These are phyloP conservation scores for Stenocarpella maydis DNA, from an alignment of 2,329 filamentous ascomycete species.

Conservation along the genomic window DNA sequence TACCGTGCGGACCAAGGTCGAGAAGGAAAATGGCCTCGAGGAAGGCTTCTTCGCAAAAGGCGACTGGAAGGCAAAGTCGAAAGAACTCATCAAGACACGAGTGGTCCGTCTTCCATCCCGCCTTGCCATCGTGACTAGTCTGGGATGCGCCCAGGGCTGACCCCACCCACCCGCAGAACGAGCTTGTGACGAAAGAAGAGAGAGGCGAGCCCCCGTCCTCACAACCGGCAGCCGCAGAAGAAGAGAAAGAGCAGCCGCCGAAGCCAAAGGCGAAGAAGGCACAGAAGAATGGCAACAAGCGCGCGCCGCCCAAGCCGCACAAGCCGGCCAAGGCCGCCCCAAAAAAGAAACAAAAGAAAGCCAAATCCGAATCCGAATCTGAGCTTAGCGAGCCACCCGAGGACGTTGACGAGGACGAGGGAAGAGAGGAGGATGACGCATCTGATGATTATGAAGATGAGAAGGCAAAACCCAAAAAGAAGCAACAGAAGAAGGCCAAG, in stretches of 20 bases:
- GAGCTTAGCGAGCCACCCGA: slow-evolving; percentile 33
- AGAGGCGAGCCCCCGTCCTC: slow-evolving; percentile 24
- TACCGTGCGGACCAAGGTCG: slow-evolving; percentile 60
- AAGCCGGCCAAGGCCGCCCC: slow-evolving; percentile 50
- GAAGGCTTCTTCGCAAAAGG: slow-evolving; percentile 57
- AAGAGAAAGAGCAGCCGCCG: slow-evolving; percentile 35
- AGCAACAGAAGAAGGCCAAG: slow-evolving; percentile 25
- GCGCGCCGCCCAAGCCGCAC: slow-evolving; percentile 46
- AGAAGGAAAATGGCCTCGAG: slow-evolving; percentile 57
- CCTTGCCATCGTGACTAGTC: not conserved
- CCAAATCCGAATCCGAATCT: slow-evolving; percentile 38
- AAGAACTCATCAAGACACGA: slow-evolving; percentile 61
- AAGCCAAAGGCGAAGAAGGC: slow-evolving; percentile 37
- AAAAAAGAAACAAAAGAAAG: slow-evolving; percentile 38
- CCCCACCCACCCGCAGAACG: slow-evolving; percentile 27
- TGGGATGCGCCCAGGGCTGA: not conserved
- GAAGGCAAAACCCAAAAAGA: slow-evolving; percentile 38
- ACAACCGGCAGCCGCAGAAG: not conserved
- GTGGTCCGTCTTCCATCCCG: slow-evolving; percentile 54
- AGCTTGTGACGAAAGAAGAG: slow-evolving; percentile 22
- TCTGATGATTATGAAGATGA: slow-evolving; percentile 43
- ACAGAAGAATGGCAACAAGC: slow-evolving; percentile 45
- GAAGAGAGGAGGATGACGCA: slow-evolving; percentile 41
- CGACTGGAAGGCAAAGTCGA: slow-evolving; percentile 67
- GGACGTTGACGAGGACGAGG: slow-evolving; percentile 40